Evolutionary conservation across 164 flowering plant genomes (phyloP).

Genomic region (Kalanchoe fedtschenkoi): DNA sequence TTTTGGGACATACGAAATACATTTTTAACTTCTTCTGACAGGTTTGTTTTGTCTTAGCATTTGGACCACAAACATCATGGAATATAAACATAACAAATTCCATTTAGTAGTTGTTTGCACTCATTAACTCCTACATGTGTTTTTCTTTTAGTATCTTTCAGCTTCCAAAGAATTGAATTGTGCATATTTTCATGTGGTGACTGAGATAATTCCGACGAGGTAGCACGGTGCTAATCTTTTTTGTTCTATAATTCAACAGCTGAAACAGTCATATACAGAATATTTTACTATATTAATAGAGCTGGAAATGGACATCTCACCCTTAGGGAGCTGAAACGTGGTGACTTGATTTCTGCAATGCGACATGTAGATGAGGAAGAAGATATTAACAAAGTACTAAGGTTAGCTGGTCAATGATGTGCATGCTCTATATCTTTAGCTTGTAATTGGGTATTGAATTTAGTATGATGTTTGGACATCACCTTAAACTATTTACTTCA

Average conservation of each 20-base stretch:
- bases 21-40: background rate
- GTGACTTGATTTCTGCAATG: slow-evolving; percentile 83
- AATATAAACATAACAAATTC: background rate
- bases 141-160: background rate
- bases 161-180: background rate
- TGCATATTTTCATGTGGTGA: background rate
- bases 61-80: background rate
- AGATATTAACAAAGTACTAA: slow-evolving; percentile 87
- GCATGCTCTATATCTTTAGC: background rate
- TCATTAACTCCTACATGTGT: too few species aligned
- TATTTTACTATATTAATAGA: slow-evolving; percentile 85
- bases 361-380: slow-evolving; percentile 96
- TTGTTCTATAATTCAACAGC: slow-evolving; percentile 43
- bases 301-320: slow-evolving; percentile 83
- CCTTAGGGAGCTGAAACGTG: slow-evolving; percentile 81
- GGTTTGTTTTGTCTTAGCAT: background rate
- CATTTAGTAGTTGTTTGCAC: background rate
- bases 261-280: slow-evolving; percentile 95
- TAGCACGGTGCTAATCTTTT: slow-evolving; percentile 11
- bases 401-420: slow-evolving; percentile 23
- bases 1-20: background rate
- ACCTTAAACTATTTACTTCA: background rate
- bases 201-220: background rate
- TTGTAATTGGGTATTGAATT: background rate
- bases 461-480: background rate